A percentile compares a stretch with the other conserved stretches of the same genome.
phyloP scores from a whole-genome alignment of 176 grass and related monocot genomes.

The Phoenix dactylifera region DNA sequence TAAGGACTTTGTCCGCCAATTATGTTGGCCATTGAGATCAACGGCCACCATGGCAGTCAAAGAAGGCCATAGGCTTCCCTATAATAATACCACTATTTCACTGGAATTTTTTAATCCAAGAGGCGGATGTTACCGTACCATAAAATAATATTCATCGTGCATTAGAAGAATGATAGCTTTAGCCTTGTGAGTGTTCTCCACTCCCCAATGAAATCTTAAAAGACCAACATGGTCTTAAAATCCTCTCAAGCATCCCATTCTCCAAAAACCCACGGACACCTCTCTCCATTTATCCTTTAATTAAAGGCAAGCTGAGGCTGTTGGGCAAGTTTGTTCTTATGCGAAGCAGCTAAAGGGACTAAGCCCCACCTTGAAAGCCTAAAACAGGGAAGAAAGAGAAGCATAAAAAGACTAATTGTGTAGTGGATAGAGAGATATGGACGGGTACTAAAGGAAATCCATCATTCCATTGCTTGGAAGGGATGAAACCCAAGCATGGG shows the following conservation, averaged over 20 bases:
- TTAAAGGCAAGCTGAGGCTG: neutral
- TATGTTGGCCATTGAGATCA: too few relatives aligned
- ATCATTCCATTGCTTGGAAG: conserved; percentile 15
- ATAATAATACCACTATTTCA: too few relatives aligned
- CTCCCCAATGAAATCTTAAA: conserved; percentile 6
- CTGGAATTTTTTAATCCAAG: too few relatives aligned
- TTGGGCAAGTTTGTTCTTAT: conserved; percentile 5
- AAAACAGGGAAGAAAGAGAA: conserved; percentile 12
- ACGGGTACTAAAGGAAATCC: conserved; percentile 14
- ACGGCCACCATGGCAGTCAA: too few relatives aligned
- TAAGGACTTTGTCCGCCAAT: too few relatives aligned
- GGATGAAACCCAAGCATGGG: conserved; percentile 19
- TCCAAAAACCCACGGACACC: conserved; percentile 18
- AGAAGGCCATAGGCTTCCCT: too few relatives aligned
- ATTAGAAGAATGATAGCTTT: too few relatives aligned
- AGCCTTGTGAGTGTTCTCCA: too few relatives aligned
- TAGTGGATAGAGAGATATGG: conserved; percentile 10
- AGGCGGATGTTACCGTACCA: too few relatives aligned
- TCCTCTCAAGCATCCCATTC: conserved; percentile 7
- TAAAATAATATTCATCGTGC: too few relatives aligned
- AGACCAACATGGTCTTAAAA: conserved; percentile 21
- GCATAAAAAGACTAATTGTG: conserved; percentile 26
- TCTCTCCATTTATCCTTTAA: neutral
- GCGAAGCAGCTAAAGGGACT: neutral
- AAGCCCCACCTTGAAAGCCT: neutral